Base-by-base conservation (phyloP, 768 basidiomycete species). In the Leucocoprinus leucothites region DNA sequence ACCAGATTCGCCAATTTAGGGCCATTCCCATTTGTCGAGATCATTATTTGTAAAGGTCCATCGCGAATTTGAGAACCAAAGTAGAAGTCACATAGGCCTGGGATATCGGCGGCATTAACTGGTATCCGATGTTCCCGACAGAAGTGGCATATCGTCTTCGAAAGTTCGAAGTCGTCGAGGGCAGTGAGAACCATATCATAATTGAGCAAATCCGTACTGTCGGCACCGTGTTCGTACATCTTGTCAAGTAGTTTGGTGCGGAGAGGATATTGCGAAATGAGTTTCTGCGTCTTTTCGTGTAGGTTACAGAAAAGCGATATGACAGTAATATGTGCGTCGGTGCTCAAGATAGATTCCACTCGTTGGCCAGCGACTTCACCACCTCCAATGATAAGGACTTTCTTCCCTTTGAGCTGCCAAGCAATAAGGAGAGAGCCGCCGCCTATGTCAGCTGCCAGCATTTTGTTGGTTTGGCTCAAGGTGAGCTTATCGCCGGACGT, bases 101-200 rank as follows among this genome's bases (percentile, higher is more conserved):
- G 97, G 57, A 98, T 89, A 73, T 99, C 96, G 36, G 97, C 97
- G 58, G 94, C 93, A 70, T 99, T 99, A 52, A 96, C 87, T 6
- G 94, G 93, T 48, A 98, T 87, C 45, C 76, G 80, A 51, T 69
- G 76, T 22, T 78, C 74, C 52, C 93, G 74, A 62, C 89, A 89
- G 62, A 86, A 73, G 8, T 77, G 64, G 63, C 82, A 88, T 42
- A 98, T 94, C n/a, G 77, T 65, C 51, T 81, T 81, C 22, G 90
- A 92, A 54, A 82, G 74, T 1, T 78, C 72, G 58, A 84, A 82
- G 68, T 95, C 86, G 71, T 96, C 93, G 43, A 97, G 83, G n/a
- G 94, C 94, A 8, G 92, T 92, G 58, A 98, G 82, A 47, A 95
- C 91, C 87, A 98, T 89, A 65, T 92, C 86, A 42, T 57, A 61